Evolutionary conservation across 257 asterid species (phyloP), one percentile per base, ranked within the genome.

Genomic region (Gynochthodes officinalis): DNA sequence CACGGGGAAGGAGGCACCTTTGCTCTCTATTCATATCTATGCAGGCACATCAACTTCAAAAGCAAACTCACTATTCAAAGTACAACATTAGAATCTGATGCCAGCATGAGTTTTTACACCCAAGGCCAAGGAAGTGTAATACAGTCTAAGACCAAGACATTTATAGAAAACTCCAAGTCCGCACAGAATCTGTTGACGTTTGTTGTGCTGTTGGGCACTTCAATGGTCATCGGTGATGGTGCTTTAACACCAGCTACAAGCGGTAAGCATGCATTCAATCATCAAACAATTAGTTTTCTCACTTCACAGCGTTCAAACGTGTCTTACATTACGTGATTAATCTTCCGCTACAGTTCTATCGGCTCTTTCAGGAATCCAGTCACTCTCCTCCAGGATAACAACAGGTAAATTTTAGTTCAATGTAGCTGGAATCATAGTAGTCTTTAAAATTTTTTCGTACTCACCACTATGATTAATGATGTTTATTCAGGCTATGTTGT

Each of bases 221-320:
- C 93, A 71, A 92, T 90, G 98, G 91, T 87, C 13, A 86, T 92
- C 37, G 96, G 98, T 25, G 97, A 88, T 73, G 97, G 97, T 57
- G 90, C 87, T 50, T 59, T 90, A 70, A 90, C 96, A 60, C 97
- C 98, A 40, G 96, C 97, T 33, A 88, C 87, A 66, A 87, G 95
- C 55, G 98, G 98, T 88, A 84, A 50, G 42, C 15, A 48, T 68
- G 39, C 63, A 59, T 73, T 23, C 16, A 33, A n/a, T 19, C 55
- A 7, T n/a, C n/a, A n/a, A n/a, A n/a, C n/a, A n/a, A n/a, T n/a
- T n/a, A n/a, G n/a, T n/a, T n/a, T n/a, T n/a, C n/a, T n/a, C n/a
- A n/a, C n/a, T n/a, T n/a, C n/a, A n/a, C n/a, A n/a, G n/a, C n/a
- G n/a, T n/a, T n/a, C n/a, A n/a, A n/a, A n/a, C n/a, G n/a, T n/a